Conservation (phyloP, 2,329 filamentous ascomycete species). For the Colletotrichum theobromicola region DNA sequence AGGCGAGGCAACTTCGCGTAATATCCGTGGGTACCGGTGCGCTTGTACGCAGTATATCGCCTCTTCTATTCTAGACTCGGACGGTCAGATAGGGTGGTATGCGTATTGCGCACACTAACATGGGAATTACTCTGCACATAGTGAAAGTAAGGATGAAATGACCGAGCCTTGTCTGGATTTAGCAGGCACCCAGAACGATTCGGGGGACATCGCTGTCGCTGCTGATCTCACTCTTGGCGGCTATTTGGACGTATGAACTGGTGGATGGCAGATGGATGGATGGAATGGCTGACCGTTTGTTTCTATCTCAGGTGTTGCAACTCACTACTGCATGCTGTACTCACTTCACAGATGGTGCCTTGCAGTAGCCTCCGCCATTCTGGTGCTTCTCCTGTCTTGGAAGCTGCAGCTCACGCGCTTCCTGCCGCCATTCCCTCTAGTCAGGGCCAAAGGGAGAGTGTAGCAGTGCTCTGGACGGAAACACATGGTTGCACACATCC, state of each 20-base stretch:
- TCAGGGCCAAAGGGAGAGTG: neutral
- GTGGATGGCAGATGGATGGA: neutral
- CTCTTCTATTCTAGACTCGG: slow-evolving; percentile 6
- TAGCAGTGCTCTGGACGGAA: neutral
- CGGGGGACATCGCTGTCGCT: neutral
- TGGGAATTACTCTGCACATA: neutral
- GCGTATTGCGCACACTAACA: neutral
- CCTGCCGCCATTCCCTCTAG: neutral
- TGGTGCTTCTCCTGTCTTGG: slow-evolving; percentile 18
- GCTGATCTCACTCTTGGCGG: neutral
- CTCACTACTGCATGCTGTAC: slow-evolving; percentile 4
- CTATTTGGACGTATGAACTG: neutral
- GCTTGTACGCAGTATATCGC: neutral
- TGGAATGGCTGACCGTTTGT: neutral
- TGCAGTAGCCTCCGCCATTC: slow-evolving; percentile 19
- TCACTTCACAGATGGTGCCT: slow-evolving; percentile 18
- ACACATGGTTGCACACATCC: slow-evolving; percentile 8
- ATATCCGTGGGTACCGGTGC: neutral
- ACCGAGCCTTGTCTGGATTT: neutral
- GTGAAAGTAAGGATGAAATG: slow-evolving; percentile 8
- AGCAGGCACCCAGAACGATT: neutral
- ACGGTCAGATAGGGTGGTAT: neutral
- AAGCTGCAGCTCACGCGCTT: slow-evolving; percentile 19
- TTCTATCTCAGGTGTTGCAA: neutral
- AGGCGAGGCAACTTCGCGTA: neutral